Conservation (phyloP, 768 basidiomycete genomes). For the Tephrocybe rancida region DNA sequence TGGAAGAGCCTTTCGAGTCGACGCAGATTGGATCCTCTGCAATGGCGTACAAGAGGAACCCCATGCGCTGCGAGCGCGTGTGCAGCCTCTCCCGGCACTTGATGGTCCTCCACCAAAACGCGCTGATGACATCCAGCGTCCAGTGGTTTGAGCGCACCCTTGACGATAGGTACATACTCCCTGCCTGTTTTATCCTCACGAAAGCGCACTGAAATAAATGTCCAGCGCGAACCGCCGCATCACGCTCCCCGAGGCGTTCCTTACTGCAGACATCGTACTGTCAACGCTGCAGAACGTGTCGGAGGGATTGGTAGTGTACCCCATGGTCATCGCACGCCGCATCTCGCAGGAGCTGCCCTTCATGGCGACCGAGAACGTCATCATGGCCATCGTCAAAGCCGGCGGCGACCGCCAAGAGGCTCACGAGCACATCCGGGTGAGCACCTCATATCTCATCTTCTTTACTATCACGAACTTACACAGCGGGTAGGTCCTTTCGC, state of each 20-base stretch:
- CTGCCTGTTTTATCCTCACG: not conserved
- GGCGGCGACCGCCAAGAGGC: conserved; percentile 96
- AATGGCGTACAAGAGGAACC: conserved; percentile 99
- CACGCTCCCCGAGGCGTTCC: conserved; percentile 94
- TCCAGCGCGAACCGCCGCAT: conserved; percentile 97
- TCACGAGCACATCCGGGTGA: conserved; percentile 91
- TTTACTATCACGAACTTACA: not conserved
- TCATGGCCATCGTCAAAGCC: conserved; percentile 96
- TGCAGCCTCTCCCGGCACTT: conserved; percentile 96
- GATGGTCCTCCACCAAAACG: conserved; percentile 95
- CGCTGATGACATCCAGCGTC: conserved; percentile 90
- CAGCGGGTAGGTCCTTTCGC: conserved; percentile 73
- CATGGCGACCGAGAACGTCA: conserved; percentile 99
- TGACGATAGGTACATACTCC: conserved; percentile 76
- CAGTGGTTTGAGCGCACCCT: conserved; percentile 99
- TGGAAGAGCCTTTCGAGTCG: conserved; percentile 98
- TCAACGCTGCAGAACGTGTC: conserved; percentile 96
- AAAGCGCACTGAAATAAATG: not conserved
- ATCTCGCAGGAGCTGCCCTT: conserved; percentile 96
- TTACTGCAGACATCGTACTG: conserved; percentile 95
- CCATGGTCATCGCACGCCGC: conserved; percentile 89
- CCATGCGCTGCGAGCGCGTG: conserved; percentile 97
- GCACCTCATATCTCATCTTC: conserved; percentile 20
- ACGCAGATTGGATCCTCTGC: conserved; percentile 97
- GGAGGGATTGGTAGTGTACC: conserved; percentile 99